Conservation (phyloP, 1,284 basidiomycete species). For the Volvariella volvacea region DNA sequence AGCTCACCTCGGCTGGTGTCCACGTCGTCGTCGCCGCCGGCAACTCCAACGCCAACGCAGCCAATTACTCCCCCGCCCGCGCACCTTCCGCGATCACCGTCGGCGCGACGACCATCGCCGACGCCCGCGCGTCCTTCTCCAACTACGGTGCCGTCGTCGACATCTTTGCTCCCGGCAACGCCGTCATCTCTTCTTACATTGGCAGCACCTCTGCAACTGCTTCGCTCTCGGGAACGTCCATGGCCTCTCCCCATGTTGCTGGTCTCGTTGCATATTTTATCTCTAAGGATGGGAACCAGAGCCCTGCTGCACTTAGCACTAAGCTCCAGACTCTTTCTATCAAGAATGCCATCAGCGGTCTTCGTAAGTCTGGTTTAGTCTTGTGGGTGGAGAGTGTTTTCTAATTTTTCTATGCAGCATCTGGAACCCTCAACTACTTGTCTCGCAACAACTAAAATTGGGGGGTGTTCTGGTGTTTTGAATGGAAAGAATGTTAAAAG, state of each 20-base stretch:
- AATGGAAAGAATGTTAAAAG: too few species aligned
- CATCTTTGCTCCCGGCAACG: slow-evolving; percentile 28
- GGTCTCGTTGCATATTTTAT: slow-evolving; percentile 74
- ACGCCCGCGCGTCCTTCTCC: slow-evolving; percentile 30
- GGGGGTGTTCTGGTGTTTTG: too few species aligned
- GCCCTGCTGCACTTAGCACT: slow-evolving; percentile 16
- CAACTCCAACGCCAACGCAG: slow-evolving; percentile 21
- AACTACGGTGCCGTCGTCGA: slow-evolving; percentile 28
- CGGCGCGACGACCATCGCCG: slow-evolving; percentile 50
- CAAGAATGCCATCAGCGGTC: slow-evolving; percentile 15
- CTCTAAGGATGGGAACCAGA: slow-evolving; percentile 16
- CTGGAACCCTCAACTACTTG: too few species aligned
- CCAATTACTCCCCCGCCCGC: slow-evolving; percentile 23
- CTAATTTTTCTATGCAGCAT: too few species aligned
- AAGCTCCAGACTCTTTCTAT: slow-evolving; percentile 16
- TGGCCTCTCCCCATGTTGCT: slow-evolving; percentile 57
- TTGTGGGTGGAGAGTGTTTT: too few species aligned
- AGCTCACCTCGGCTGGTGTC: not conserved
- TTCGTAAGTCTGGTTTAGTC: slow-evolving; percentile 17
- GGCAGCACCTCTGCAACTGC: slow-evolving; percentile 32
- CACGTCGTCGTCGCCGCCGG: slow-evolving; percentile 18
- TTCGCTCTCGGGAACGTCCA: slow-evolving; percentile 71
- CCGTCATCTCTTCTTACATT: slow-evolving; percentile 25
- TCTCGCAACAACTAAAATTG: too few species aligned
- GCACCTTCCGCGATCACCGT: slow-evolving; percentile 54